Conservation (phyloP, 805 yeast species). For the Lipomyces sp. region DNA sequence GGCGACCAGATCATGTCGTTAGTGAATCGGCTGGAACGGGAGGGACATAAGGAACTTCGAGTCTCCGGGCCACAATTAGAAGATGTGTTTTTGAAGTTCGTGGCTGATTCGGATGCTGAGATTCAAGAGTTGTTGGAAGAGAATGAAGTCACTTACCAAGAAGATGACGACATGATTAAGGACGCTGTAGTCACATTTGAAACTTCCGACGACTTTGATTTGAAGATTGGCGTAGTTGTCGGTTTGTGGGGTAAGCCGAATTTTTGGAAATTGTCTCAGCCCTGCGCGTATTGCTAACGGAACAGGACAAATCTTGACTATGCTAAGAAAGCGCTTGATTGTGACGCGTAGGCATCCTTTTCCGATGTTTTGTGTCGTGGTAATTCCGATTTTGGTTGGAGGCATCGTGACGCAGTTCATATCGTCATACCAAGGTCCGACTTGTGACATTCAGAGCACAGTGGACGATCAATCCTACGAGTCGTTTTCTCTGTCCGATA, state of each 20-base stretch:
- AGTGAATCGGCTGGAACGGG: conserved; percentile 14
- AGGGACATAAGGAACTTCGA: conserved; percentile 21
- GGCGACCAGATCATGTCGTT: conserved; percentile 18
- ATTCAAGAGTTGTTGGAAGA: conserved; percentile 20
- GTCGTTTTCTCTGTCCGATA: conserved; percentile 5
- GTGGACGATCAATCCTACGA: conserved; percentile 11
- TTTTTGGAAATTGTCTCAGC: not conserved
- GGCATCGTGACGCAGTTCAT: conserved; percentile 25
- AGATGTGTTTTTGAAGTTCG: conserved; percentile 44
- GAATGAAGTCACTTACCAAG: conserved; percentile 13
- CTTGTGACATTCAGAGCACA: conserved; percentile 20
- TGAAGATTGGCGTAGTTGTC: conserved; percentile 15
- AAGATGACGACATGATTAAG: conserved; percentile 9
- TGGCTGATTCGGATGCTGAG: conserved; percentile 34
- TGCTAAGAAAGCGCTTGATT: conserved; percentile 29
- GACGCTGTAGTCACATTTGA: not conserved
- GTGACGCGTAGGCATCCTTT: conserved; percentile 27
- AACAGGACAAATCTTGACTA: conserved; percentile 29
- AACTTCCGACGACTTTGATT: conserved; percentile 6
- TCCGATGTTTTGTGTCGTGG: conserved; percentile 19
- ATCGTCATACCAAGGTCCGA: conserved; percentile 13
- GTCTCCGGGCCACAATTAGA: conserved; percentile 46
- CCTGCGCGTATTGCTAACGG: not conserved
- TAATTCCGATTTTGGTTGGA: conserved; percentile 32
- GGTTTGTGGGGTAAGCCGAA: conserved; percentile 23